Evolutionary conservation across 495 filamentous ascomycete species (phyloP).

Genomic region (Penicillium turbatum): DNA sequence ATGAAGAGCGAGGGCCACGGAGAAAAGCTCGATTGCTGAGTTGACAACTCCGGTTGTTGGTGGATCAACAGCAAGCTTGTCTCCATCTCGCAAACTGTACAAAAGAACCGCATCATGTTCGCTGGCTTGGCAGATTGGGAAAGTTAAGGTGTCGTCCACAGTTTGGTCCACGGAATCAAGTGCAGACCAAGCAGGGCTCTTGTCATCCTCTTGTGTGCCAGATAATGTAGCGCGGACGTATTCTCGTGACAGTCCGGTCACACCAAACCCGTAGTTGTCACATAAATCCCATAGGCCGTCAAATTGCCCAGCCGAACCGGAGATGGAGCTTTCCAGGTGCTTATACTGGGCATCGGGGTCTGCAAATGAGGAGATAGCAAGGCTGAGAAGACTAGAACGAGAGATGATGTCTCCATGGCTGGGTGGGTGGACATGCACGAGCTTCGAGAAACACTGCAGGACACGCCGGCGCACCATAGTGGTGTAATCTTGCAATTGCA

Average conservation of each 20-base stretch:
- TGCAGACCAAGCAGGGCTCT: constrained; percentile 56
- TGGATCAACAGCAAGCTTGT: constrained; percentile 63
- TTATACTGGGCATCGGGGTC: constrained; percentile 84
- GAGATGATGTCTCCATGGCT: constrained; percentile 78
- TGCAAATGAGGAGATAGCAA: constrained; percentile 87
- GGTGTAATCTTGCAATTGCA: constrained; percentile 88
- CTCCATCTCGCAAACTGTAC: constrained; percentile 54
- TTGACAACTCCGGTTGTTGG: constrained; percentile 92
- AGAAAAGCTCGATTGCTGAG: constrained; percentile 86
- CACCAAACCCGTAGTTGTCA: constrained; percentile 91
- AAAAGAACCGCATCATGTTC: constrained; percentile 87
- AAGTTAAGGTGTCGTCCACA: constrained; percentile 64
- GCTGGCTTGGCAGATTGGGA: constrained; percentile 74
- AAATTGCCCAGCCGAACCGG: constrained; percentile 82
- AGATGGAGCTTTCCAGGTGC: constrained; percentile 87
- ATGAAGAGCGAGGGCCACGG: constrained; percentile 81
- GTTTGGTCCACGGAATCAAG: constrained; percentile 60
- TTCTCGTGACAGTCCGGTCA: constrained; percentile 77
- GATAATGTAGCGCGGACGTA: constrained; percentile 68
- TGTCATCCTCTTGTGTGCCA: constrained; percentile 60
- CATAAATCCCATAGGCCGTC: constrained; percentile 92
- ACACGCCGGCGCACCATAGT: constrained; percentile 92
- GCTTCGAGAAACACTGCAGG: constrained; percentile 86
- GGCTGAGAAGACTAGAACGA: constrained; percentile 89
- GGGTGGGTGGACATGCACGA: constrained; percentile 78